These are phyloP conservation scores for Chamaenerion angustifolium DNA, from an alignment of 345 rosid species.

Conservation along the genomic window DNA sequence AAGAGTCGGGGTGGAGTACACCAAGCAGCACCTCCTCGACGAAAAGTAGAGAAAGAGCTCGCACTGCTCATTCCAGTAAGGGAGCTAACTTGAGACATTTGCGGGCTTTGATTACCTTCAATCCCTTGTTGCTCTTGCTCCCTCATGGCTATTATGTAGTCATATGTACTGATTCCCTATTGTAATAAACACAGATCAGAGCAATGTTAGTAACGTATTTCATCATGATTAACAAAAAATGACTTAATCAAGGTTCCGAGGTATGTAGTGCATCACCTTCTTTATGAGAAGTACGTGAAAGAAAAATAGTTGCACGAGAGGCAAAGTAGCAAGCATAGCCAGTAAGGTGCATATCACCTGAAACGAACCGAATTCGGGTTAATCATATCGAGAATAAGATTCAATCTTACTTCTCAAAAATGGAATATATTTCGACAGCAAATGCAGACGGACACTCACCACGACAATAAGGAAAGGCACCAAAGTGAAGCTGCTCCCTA, in stretches of 20 bases:
- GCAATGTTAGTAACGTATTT: not conserved
- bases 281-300: constrained; percentile 87
- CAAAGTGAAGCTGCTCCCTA: constrained; percentile 96
- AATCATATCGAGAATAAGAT: no score
- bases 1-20: constrained; percentile 93
- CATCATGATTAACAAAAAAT: no score
- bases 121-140: constrained; percentile 90
- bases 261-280: constrained; percentile 32
- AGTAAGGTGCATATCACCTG: constrained; percentile 77
- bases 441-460: constrained; percentile 33
- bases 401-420: not conserved
- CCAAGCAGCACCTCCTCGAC: constrained; percentile 67
- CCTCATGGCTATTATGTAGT: constrained; percentile 88
- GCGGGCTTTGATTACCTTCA: constrained; percentile 87
- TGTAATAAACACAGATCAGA: not conserved
- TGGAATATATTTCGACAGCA: not conserved
- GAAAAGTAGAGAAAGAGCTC: constrained; percentile 87
- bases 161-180: constrained; percentile 96
- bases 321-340: constrained; percentile 91
- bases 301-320: constrained; percentile 93
- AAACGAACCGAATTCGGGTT: not conserved
- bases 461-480: constrained; percentile 80
- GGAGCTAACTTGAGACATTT: constrained; percentile 92
- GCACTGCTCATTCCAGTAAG: constrained; percentile 94
- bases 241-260: not conserved